Conservation (phyloP, 163 green algal species). For the Volvox carteri region DNA sequence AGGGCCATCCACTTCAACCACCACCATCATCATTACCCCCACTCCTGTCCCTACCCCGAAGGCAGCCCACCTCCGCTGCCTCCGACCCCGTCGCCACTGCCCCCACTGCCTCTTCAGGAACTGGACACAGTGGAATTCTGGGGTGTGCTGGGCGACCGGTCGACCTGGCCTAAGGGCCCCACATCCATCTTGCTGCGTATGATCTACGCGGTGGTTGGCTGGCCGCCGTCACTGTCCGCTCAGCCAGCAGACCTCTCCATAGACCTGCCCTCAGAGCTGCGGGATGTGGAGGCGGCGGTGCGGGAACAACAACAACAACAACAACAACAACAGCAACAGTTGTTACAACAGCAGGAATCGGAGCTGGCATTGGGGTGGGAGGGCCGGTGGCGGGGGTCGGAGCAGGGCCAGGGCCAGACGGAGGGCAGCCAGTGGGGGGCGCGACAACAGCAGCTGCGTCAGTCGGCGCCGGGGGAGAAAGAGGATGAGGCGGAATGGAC, state of each 20-base stretch:
- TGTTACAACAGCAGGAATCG: neutral
- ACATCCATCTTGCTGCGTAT: slow-evolving; percentile 69
- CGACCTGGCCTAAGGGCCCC: slow-evolving; percentile 71
- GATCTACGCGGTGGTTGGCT: slow-evolving; percentile 59
- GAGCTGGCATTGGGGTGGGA: too few species aligned
- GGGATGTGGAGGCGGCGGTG: slow-evolving; percentile 25
- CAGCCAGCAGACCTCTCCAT: slow-evolving; percentile 51
- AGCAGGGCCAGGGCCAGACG: too few species aligned
- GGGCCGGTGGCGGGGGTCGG: too few species aligned
- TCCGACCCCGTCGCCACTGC: too few species aligned
- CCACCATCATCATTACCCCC: too few species aligned
- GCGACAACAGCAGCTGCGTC: too few species aligned
- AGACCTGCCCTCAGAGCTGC: slow-evolving; percentile 19
- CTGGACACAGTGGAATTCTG: slow-evolving; percentile 81
- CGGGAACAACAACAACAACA: neutral
- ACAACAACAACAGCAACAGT: neutral
- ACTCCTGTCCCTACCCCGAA: too few species aligned
- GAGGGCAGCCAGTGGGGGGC: too few species aligned
- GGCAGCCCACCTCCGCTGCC: too few species aligned
- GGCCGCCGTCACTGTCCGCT: slow-evolving; percentile 33
- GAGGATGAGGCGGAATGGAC: neutral
- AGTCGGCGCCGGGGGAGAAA: too few species aligned
- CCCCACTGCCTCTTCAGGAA: slow-evolving; percentile 27
- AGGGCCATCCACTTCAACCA: too few species aligned
- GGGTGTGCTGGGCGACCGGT: slow-evolving; percentile 73